Base-by-base conservation (phyloP, 257 asterid species). In the Solanum lycopersicoides region DNA sequence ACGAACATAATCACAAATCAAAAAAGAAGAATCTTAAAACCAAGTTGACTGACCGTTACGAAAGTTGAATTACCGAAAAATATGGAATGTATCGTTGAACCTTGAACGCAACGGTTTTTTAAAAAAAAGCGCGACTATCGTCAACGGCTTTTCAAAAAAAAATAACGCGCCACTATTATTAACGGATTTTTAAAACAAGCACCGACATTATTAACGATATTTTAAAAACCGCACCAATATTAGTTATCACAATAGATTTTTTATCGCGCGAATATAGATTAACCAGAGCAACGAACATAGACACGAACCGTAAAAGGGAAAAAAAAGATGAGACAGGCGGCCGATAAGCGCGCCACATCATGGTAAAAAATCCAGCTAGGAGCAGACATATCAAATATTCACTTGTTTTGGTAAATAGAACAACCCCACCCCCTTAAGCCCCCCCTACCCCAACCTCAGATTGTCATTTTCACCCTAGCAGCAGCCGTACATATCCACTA, bases 311-410 rank as follows among this genome's bases (percentile, higher is more conserved):
- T 3, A 50, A 80, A 80, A 30, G 28, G 69, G 12, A 50, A 20
- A 12, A 30, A 3, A 30, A 6, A 18, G 18, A 12, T 11, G 69
- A 50, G 85, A 82, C 85, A 18, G 16, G 2, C 12, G 30, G 41
- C 45, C 87, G 84, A 79, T 45, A 15, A 44, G n/a, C 77, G 15
- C 28, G 63, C 66, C 66, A 84, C 56, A 60, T 69, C 59, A 84
- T 6, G 45, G 66, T 84, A 30, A 66, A 25, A 66, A 71, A 28
- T 41, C 65, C 65, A 66, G 65, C 59, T 37, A 16, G 79, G 30
- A 76, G 44, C 65, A 77, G 44, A 84, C 65, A 84, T n/a, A 21
- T 84, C 80, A 25, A 84, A 25, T 3, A 80, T 28, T 18, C 39
- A 63, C 32, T 63, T 63, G 69, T 63, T 63, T 63, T 63, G 71